These are phyloP conservation scores for Filobasidium wieringae DNA, from an alignment of 768 basidiomycete genomes.

Conservation along the genomic window DNA sequence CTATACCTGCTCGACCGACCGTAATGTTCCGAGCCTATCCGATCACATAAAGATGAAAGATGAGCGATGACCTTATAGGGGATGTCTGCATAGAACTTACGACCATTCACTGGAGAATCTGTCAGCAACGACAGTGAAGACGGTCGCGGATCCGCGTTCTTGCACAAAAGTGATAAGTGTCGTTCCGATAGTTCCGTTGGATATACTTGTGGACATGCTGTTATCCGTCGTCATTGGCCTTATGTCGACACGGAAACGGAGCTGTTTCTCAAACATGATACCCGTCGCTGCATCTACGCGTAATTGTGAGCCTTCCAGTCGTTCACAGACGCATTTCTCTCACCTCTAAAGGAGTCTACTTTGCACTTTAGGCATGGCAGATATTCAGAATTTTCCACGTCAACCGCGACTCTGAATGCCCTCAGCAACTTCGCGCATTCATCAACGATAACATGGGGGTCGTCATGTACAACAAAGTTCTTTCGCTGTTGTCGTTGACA, in stretches of 20 bases:
- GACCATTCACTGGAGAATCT: constrained; percentile 61
- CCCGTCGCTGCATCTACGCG: constrained; percentile 29
- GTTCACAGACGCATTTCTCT: constrained; percentile 6
- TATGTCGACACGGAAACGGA: constrained; percentile 74
- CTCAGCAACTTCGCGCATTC: constrained; percentile 61
- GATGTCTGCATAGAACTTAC: no score
- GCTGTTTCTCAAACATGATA: constrained; percentile 53
- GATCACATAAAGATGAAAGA: no score
- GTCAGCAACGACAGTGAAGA: constrained; percentile 61
- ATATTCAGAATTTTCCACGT: constrained; percentile 53
- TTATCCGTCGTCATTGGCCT: constrained; percentile 27
- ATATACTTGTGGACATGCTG: not conserved
- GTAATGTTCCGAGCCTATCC: no score
- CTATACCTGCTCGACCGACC: no score
- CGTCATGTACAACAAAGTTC: not conserved
- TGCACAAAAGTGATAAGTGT: constrained; percentile 52
- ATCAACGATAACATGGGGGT: constrained; percentile 49
- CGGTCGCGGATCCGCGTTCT: constrained; percentile 73
- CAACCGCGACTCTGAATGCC: constrained; percentile 50
- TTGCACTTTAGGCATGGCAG: constrained; percentile 63
- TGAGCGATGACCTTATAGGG: no score
- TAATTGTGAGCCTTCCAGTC: constrained; percentile 31
- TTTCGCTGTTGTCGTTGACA: not conserved
- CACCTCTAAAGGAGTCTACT: constrained; percentile 52
- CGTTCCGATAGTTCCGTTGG: not conserved